A percentile compares a stretch with the other conserved stretches of the same genome.
phyloP scores from a whole-genome alignment of 371 early-diverging fungal genomes.

The Gilbertella persicaria region DNA sequence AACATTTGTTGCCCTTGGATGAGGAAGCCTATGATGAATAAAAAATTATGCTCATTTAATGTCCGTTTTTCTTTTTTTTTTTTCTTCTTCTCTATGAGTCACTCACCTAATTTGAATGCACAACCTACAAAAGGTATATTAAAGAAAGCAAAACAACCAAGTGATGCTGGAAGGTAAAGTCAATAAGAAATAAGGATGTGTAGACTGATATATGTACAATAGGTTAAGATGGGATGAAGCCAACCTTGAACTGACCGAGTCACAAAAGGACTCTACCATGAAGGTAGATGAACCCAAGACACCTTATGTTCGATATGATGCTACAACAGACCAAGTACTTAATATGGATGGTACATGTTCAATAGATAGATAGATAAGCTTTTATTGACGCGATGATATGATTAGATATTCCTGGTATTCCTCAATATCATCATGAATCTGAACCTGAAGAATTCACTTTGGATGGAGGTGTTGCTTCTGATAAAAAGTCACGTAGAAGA shows the following conservation, averaged over 20 bases:
- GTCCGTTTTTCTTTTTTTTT: not conserved
- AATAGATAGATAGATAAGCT: not conserved
- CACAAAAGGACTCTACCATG: conserved; percentile 90
- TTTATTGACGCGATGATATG: not conserved
- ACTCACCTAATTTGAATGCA: conserved; percentile 35
- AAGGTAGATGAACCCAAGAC: conserved; percentile 98
- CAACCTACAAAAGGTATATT: conserved; percentile 57
- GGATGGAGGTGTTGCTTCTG: conserved; percentile 47
- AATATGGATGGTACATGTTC: conserved; percentile 47
- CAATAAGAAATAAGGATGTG: not conserved
- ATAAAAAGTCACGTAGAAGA: conserved; percentile 36
- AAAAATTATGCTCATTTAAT: not conserved
- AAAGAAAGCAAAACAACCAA: conserved; percentile 33
- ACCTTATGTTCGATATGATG: conserved; percentile 88
- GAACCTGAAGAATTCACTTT: conserved; percentile 50
- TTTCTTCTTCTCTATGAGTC: conserved; percentile 26
- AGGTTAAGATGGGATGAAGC: conserved; percentile 95
- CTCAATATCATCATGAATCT: not conserved
- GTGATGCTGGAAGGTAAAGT: conserved; percentile 18
- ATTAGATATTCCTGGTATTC: conserved; percentile 16
- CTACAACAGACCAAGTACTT: conserved; percentile 74
- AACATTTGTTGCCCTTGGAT: conserved; percentile 30
- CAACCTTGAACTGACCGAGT: conserved; percentile 86
- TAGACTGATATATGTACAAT: conserved; percentile 2
- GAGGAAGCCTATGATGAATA: conserved; percentile 26